These are phyloP conservation scores for Uromyces viciae-fabae DNA, from an alignment of 1,284 basidiomycete species.

Conservation along the genomic window DNA sequence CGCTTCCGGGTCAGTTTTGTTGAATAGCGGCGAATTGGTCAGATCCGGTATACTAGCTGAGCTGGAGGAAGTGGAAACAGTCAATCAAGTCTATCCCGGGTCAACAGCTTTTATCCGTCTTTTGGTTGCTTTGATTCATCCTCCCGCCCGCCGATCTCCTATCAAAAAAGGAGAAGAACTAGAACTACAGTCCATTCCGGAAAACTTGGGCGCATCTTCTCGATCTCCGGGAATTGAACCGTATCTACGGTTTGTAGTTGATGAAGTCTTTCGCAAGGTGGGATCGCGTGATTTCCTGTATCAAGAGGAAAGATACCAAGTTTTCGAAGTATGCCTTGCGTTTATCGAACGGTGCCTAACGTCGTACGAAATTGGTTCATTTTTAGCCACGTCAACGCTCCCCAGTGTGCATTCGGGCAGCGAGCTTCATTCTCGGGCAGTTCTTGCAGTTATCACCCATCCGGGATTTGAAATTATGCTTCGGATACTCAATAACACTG, in stretches of 20 bases:
- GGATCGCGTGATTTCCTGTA: conserved; percentile 67
- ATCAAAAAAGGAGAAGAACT: conserved; percentile 59
- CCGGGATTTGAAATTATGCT: conserved; percentile 85
- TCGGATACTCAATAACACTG: conserved; percentile 69
- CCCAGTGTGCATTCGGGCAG: conserved; percentile 15
- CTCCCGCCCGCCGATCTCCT: conserved; percentile 64
- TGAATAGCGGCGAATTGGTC: conserved; percentile 18
- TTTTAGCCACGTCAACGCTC: conserved; percentile 25
- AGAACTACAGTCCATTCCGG: conserved; percentile 42
- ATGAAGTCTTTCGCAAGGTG: conserved; percentile 70
- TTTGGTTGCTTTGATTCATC: conserved; percentile 71
- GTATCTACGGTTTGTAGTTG: conserved; percentile 78
- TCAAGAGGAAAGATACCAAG: conserved; percentile 76
- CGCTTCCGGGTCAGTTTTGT: conserved; percentile 1
- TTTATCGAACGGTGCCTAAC: conserved; percentile 44
- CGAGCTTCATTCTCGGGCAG: conserved; percentile 25
- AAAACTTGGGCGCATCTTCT: conserved; percentile 67
- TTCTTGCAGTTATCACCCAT: conserved; percentile 57
- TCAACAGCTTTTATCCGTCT: conserved; percentile 83
- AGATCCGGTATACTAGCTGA: conserved; percentile 57
- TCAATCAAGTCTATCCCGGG: conserved; percentile 73
- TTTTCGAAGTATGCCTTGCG: conserved; percentile 68
- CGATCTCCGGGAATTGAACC: conserved; percentile 73
- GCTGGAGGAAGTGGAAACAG: conserved; percentile 77
- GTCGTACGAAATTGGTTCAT: conserved; percentile 32